Base-by-base conservation (phyloP, 1,284 basidiomycete genomes). In the Naganishia albida region DNA sequence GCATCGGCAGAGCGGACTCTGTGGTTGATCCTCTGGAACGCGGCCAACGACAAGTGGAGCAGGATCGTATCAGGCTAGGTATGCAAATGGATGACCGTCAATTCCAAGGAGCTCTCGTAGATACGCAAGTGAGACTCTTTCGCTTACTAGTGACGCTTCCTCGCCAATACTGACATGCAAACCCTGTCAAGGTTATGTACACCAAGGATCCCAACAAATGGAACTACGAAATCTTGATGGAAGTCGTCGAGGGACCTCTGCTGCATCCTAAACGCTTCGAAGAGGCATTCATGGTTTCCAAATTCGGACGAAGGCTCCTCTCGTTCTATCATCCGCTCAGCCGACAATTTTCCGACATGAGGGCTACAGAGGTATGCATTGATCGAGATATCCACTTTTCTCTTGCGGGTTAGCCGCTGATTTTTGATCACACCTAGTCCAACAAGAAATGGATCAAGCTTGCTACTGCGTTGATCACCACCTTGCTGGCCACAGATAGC, bases 71-170 rank as follows among this genome's bases (percentile, higher is more conserved):
- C 53, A 91, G 91, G 70, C 84, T 90, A 72, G 89, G 88, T 62
- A 87, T 96, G 85, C 89, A 92, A 77, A 91, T 96, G 84, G 93
- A 97, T 72, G 93, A 96, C 77, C 89, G 85, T 77, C 85, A 87
- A 18, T 97, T 95, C 78, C 91, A 93, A 72, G 82, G 85, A 15
- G 85, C 84, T 64, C 81, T 97, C 60, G 82, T 93, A 40, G 91
- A 95, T 71, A 90, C 91, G 1, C 89, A 92, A 79, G 89, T 90
- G 66, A 68, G 75, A n/a, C 25, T 52, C 60, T 42, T n/a, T 51
- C 16, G 7, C n/a, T 10, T 15, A 44, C 57, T 42, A 10, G n/a
- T 30, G 7, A 3, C 28, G 15, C 7, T 38, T 23, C 34, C 44
- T 56, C 42, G 8, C 25, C 25, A 15, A 48, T 20, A 7, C 20